Conservation (phyloP, 192 early-diverging fungal genomes). For the Backusella tarrabulga region DNA sequence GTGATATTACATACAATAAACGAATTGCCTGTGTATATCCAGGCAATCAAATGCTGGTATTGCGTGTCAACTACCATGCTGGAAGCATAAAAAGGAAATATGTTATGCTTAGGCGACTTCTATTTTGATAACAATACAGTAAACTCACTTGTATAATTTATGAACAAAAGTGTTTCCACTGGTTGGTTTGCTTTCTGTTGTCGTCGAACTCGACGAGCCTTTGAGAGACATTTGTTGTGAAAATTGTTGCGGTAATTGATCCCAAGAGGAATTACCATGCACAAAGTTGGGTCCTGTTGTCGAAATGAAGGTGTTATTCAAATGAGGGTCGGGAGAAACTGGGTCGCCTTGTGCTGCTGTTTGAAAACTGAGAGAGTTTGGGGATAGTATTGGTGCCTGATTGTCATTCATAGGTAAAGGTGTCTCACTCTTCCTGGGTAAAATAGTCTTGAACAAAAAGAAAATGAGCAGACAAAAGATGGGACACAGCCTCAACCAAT, state of each 20-base stretch:
- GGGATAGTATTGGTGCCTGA: neutral
- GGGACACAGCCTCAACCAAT: neutral
- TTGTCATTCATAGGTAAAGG: neutral
- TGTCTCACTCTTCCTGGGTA: neutral
- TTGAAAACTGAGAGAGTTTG: neutral
- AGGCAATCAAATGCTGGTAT: constrained; percentile 86
- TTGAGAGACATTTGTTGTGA: constrained; percentile 19
- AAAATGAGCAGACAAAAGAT: neutral
- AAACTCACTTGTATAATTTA: constrained; percentile 46
- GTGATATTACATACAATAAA: constrained; percentile 91
- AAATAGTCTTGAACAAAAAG: neutral
- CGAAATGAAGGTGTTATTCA: constrained; percentile 1
- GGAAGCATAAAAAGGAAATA: neutral
- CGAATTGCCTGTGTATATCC: constrained; percentile 82
- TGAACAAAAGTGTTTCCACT: constrained; percentile 51
- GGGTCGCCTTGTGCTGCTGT: neutral
- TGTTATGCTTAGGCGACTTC: neutral
- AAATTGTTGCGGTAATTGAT: constrained; percentile 19
- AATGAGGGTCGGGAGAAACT: constrained; percentile 5
- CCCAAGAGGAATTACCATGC: constrained; percentile 12
- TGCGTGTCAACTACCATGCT: constrained; percentile 85
- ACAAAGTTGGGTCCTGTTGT: neutral
- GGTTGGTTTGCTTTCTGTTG: neutral
- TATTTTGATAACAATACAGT: neutral
- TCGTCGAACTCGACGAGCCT: neutral